These are phyloP conservation scores for Lathyrus oleraceus DNA, from an alignment of 306 rosid genomes.

Conservation along the genomic window DNA sequence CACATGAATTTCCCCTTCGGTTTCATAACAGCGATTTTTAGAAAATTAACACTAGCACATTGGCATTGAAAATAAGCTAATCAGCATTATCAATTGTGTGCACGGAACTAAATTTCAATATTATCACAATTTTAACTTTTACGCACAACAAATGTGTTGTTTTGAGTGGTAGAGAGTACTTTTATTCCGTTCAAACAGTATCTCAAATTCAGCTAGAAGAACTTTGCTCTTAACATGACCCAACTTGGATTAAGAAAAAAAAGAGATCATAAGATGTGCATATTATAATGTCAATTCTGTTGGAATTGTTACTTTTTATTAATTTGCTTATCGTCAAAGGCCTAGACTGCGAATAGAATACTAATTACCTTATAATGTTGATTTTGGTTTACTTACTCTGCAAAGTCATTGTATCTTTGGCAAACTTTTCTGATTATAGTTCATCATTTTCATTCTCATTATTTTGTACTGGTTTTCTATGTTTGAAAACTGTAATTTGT, in stretches of 20 bases:
- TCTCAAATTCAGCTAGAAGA: neutral
- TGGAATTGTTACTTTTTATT: neutral
- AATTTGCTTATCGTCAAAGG: neutral
- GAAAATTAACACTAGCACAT: neutral
- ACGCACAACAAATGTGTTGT: no score
- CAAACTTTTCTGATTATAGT: no score
- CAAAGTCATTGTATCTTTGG: neutral
- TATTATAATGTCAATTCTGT: neutral
- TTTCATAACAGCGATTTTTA: neutral
- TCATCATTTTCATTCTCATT: neutral
- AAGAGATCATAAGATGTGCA: neutral
- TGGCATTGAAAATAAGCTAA: neutral
- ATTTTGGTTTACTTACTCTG: constrained; percentile 4
- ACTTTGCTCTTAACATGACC: neutral
- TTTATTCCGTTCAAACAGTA: no score
- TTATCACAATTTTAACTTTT: no score
- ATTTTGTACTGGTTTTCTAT: neutral
- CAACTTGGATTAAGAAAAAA: constrained; percentile 3
- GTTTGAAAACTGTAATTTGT: constrained; percentile 14
- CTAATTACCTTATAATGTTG: neutral
- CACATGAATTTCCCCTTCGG: neutral
- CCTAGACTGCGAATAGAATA: neutral
- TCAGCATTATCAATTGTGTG: neutral
- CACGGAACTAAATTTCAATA: no score
- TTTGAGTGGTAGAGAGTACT: no score